These are phyloP conservation scores for Grammothele lineata DNA, from an alignment of 768 basidiomycete genomes.

Conservation along the genomic window DNA sequence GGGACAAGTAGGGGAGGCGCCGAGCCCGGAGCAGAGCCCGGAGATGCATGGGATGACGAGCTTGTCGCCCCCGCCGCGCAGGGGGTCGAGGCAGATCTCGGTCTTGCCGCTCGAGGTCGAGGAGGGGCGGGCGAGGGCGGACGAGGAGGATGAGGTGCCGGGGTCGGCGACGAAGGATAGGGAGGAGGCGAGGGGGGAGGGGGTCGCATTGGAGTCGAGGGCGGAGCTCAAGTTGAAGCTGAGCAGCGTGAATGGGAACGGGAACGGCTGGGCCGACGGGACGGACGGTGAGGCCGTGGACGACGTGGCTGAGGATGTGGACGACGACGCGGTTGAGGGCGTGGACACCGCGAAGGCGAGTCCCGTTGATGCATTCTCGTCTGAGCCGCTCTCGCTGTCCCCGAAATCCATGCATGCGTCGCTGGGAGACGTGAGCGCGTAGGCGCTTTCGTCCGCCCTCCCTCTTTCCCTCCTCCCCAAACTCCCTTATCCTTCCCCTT, in stretches of 20 bases:
- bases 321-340: background rate
- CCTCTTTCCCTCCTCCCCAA: background rate
- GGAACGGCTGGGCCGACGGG: too few relatives aligned
- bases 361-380: conserved; percentile 3
- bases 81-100: conserved; percentile 47
- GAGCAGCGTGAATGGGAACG: too few relatives aligned
- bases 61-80: conserved; percentile 61
- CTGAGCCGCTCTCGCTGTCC: conserved; percentile 11
- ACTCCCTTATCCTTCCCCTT: background rate
- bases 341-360: too few relatives aligned
- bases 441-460: background rate
- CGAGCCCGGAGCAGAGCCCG: conserved; percentile 25
- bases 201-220: background rate
- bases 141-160: background rate
- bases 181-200: too few relatives aligned
- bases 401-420: conserved; percentile 9
- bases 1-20: conserved; percentile 18
- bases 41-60: conserved; percentile 40
- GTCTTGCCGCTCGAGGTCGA: conserved; percentile 5
- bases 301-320: background rate
- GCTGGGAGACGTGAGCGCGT: conserved; percentile 13
- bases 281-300: background rate
- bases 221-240: background rate
- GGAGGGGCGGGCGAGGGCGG: conserved; percentile 1
- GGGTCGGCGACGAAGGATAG: background rate